A percentile compares a stretch with the other conserved stretches of the same genome.
These are phyloP conservation scores for Syncephalastrum monosporum DNA, from an alignment of 371 early-diverging fungal species.

Conservation along the genomic window DNA sequence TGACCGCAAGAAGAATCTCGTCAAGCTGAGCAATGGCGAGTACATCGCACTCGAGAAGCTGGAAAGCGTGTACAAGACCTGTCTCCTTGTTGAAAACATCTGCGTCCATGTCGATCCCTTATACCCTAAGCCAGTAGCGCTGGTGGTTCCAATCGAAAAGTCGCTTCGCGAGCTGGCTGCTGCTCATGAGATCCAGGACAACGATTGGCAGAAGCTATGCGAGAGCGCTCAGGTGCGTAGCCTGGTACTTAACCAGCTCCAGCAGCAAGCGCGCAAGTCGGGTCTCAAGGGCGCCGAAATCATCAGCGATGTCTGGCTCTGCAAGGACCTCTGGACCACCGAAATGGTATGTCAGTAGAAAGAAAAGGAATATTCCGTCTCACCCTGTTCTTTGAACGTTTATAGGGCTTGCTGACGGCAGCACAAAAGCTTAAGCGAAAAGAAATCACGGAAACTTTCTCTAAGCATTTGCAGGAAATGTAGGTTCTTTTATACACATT, in stretches of 20 bases:
- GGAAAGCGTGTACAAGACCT: slow-evolving; percentile 88
- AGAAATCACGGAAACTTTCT: slow-evolving; percentile 66
- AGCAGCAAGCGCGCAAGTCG: slow-evolving; percentile 28
- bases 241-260: slow-evolving; percentile 18
- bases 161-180: slow-evolving; percentile 14
- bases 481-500: slow-evolving; percentile 25
- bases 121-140: slow-evolving; percentile 65
- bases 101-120: slow-evolving; percentile 84
- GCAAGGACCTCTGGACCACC: slow-evolving; percentile 83
- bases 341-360: slow-evolving; percentile 56
- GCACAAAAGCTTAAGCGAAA: slow-evolving; percentile 92
- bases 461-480: slow-evolving; percentile 59
- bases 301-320: slow-evolving; percentile 67
- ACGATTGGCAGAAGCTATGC: slow-evolving; percentile 35
- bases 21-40: slow-evolving; percentile 87
- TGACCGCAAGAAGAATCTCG: slow-evolving; percentile 80
- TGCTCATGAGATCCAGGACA: slow-evolving; percentile 5
- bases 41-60: slow-evolving; percentile 97
- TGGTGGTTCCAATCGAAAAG: slow-evolving; percentile 66
- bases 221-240: slow-evolving; percentile 15
- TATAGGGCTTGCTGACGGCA: slow-evolving; percentile 76
- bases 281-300: slow-evolving; percentile 77
- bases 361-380: slow-evolving; percentile 8
- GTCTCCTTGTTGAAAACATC: slow-evolving; percentile 74
- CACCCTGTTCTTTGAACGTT: slow-evolving; percentile 6